Evolutionary conservation across 768 basidiomycete species (phyloP).

Genomic region (Arthromyces matolae): DNA sequence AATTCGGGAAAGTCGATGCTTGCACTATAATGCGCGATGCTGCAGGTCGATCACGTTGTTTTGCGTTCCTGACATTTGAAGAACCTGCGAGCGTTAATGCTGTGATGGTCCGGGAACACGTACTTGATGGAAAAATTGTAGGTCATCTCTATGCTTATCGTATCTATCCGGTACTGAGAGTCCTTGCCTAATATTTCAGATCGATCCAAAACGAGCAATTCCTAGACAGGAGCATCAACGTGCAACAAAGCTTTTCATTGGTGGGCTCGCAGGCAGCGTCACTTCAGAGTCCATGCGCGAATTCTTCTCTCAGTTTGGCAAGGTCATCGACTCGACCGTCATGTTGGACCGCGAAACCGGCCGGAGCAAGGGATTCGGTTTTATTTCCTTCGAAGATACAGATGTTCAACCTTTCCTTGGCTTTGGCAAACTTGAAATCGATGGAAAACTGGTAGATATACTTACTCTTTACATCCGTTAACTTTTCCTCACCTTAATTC

Average conservation of each 20-base stretch:
- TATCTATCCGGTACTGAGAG: not conserved
- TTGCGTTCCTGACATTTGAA: constrained; percentile 96
- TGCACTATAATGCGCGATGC: constrained; percentile 99
- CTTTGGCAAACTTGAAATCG: constrained; percentile 85
- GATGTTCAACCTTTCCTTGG: constrained; percentile 86
- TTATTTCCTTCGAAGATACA: constrained; percentile 93
- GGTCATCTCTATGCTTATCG: constrained; percentile 31
- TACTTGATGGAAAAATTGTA: constrained; percentile 96
- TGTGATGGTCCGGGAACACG: constrained; percentile 94
- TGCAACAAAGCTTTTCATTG: constrained; percentile 94
- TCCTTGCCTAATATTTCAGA: constrained; percentile 46
- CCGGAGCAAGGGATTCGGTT: constrained; percentile 95
- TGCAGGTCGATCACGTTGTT: constrained; percentile 90
- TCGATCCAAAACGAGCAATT: constrained; percentile 99
- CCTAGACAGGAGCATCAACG: constrained; percentile 93
- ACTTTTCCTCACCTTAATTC: not conserved
- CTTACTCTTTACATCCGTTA: not conserved
- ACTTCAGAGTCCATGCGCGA: constrained; percentile 92
- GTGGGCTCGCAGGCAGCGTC: constrained; percentile 86
- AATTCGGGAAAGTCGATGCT: constrained; percentile 96
- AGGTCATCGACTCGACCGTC: constrained; percentile 95
- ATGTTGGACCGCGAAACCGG: constrained; percentile 98
- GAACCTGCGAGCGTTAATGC: constrained; percentile 90
- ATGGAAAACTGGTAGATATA: constrained; percentile 78
- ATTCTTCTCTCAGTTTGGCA: constrained; percentile 92